Evolutionary conservation across 768 basidiomycete genomes (phyloP), one percentile per base, ranked within the genome.

Genomic region (Tricholoma sp.): DNA sequence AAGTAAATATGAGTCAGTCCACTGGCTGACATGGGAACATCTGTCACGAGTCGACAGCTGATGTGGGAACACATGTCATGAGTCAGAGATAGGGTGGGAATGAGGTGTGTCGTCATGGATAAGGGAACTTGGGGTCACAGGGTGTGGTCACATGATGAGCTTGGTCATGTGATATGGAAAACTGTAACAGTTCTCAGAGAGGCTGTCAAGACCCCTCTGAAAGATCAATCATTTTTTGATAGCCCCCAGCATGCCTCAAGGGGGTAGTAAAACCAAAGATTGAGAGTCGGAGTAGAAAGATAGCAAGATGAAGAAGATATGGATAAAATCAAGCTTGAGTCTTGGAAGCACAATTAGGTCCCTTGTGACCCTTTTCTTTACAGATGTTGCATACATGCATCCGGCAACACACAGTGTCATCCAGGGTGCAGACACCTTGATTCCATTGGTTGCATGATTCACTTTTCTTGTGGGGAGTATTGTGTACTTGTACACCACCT

Each of bases 291-390:
- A 16, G 16, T 14, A 16, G 37, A 37, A 2, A 37, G 16, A 43
- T 43, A 6, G 18, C 18, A 19, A 43, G 41, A 43, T 19, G 6
- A 8, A 11, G 41, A 19, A 43, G 41, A 18, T 19, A 19, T 6
- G 18, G 41, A 8, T 31, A 31, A 14, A 11, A 19, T 43, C 41
- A 43, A 19, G 18, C n/a, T 18, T 19, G 41, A 11, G 41, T 19
- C 41, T 43, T 43, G 41, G 18, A 43, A 7, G 41, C 7, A 11
- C 41, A 43, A 43, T 43, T 43, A 10, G 41, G 41, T 6, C 18
- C 11, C 41, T 43, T 43, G 41, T 43, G 41, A 19, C 41, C 41
- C 41, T 43, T 43, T 11, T 43, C 41, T 43, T 43, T 90, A 85
- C 41, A 43, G 41, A 11, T 43, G 41, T 43, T 43, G 41, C 41